Conservation (phyloP, 805 yeast genomes). For the Kuraishia floccosa region DNA sequence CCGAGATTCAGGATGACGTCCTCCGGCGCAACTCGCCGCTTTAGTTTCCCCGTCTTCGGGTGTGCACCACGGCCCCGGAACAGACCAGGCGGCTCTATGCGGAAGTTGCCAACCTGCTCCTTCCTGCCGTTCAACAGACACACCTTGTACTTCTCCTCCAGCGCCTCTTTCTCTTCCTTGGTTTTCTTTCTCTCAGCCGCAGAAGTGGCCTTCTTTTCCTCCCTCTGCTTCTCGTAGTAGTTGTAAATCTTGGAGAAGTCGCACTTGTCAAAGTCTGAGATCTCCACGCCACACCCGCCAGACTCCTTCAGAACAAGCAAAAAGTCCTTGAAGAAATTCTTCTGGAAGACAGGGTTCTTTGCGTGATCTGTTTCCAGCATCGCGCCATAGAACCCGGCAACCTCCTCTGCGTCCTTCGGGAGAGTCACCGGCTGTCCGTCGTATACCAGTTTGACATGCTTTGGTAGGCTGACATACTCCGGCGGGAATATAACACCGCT, state of each 20-base stretch:
- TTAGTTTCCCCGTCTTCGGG: slow-evolving; percentile 89
- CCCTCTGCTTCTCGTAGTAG: slow-evolving; percentile 57
- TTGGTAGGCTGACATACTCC: slow-evolving; percentile 76
- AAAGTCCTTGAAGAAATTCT: slow-evolving; percentile 81
- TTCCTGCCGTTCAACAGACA: slow-evolving; percentile 79
- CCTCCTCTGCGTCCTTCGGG: slow-evolving; percentile 85
- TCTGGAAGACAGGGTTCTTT: slow-evolving; percentile 73
- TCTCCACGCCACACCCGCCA: slow-evolving; percentile 51
- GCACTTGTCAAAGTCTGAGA: slow-evolving; percentile 52
- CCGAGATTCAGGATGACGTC: slow-evolving; percentile 80
- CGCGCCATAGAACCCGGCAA: slow-evolving; percentile 91
- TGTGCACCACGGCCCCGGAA: slow-evolving; percentile 96
- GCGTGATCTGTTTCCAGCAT: slow-evolving; percentile 84
- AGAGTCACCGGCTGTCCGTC: slow-evolving; percentile 66
- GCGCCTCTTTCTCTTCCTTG: slow-evolving; percentile 59
- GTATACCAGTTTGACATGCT: slow-evolving; percentile 62
- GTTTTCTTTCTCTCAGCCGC: slow-evolving; percentile 65
- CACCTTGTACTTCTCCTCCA: slow-evolving; percentile 72
- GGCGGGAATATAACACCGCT: slow-evolving; percentile 94
- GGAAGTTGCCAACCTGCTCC: slow-evolving; percentile 88
- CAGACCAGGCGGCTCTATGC: slow-evolving; percentile 93
- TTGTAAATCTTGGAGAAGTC: slow-evolving; percentile 71
- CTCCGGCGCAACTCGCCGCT: slow-evolving; percentile 81
- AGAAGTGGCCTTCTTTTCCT: slow-evolving; percentile 58
- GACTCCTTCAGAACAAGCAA: slow-evolving; percentile 50